These are phyloP conservation scores for Podila minutissima DNA, from an alignment of 192 early-diverging fungal species.

Conservation along the genomic window DNA sequence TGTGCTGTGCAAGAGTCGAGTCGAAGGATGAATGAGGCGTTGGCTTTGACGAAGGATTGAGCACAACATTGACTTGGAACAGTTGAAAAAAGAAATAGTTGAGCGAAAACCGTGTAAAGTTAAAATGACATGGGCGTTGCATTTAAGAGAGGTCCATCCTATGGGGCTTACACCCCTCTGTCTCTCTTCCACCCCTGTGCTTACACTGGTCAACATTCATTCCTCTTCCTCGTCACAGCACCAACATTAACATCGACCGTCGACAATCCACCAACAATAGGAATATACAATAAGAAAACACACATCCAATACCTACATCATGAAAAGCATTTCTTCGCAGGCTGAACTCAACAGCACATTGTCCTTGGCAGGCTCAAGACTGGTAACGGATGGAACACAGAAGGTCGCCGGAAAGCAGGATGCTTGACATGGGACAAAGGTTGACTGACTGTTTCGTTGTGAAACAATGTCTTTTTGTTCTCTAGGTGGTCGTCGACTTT, in stretches of 20 bases:
- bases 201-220: too few species aligned
- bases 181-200: too few species aligned
- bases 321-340: slow-evolving; percentile 40
- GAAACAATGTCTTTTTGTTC: neutral
- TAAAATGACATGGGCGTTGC: too few species aligned
- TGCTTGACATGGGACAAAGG: neutral
- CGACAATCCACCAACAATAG: neutral
- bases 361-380: slow-evolving; percentile 27
- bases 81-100: too few species aligned
- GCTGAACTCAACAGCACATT: slow-evolving; percentile 28
- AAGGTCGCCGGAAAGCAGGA: neutral
- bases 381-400: slow-evolving; percentile 1
- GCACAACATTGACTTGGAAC: too few species aligned
- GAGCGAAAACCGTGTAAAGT: too few species aligned
- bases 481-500: slow-evolving; percentile 46
- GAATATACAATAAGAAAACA: neutral
- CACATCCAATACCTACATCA: neutral
- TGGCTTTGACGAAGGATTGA: too few species aligned
- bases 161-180: too few species aligned
- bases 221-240: too few species aligned
- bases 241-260: too few species aligned
- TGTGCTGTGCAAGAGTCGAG: neutral
- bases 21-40: too few species aligned
- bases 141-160: too few species aligned
- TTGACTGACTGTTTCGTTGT: neutral